Conservation (phyloP, 2,329 filamentous ascomycete genomes). For the Xylariales sp. region DNA sequence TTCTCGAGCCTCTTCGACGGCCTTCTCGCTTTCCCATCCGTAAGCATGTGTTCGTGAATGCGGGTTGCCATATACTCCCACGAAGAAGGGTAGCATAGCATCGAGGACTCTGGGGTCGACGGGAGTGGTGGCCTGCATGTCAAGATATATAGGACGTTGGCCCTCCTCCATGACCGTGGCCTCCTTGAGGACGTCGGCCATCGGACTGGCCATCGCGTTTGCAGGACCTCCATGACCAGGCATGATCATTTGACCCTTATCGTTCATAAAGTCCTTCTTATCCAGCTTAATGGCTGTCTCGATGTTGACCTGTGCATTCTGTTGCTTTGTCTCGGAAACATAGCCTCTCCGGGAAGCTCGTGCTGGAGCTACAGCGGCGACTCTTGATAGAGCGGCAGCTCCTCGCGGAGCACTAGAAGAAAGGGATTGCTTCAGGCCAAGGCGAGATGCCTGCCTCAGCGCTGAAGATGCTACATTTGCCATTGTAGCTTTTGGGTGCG, state of each 20-base stretch:
- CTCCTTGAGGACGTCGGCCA: slow-evolving; percentile 82
- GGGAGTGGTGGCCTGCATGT: slow-evolving; percentile 97
- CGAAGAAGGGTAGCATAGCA: slow-evolving; percentile 92
- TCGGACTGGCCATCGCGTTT: slow-evolving; percentile 73
- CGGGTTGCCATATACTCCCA: slow-evolving; percentile 91
- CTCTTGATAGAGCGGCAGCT: slow-evolving; percentile 27
- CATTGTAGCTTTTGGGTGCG: slow-evolving; percentile 51
- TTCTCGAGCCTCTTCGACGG: slow-evolving; percentile 78
- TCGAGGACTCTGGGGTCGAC: slow-evolving; percentile 92
- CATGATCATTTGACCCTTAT: slow-evolving; percentile 39
- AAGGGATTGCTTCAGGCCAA: slow-evolving; percentile 39
- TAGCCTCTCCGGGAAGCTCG: slow-evolving; percentile 53
- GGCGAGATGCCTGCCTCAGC: slow-evolving; percentile 69
- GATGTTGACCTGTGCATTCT: slow-evolving; percentile 73
- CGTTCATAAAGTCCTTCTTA: slow-evolving; percentile 71
- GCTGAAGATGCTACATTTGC: slow-evolving; percentile 62
- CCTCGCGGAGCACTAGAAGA: slow-evolving; percentile 30
- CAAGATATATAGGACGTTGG: slow-evolving; percentile 89
- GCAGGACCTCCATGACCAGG: slow-evolving; percentile 53
- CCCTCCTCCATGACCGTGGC: slow-evolving; percentile 92
- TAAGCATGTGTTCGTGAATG: slow-evolving; percentile 97
- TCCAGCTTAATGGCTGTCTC: slow-evolving; percentile 84
- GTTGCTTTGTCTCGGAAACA: slow-evolving; percentile 77
- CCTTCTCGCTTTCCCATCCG: slow-evolving; percentile 96
- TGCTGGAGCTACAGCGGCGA: slow-evolving; percentile 23